Evolutionary conservation across 257 asterid species (phyloP).

Genomic region (Thymus quinquecostatus): DNA sequence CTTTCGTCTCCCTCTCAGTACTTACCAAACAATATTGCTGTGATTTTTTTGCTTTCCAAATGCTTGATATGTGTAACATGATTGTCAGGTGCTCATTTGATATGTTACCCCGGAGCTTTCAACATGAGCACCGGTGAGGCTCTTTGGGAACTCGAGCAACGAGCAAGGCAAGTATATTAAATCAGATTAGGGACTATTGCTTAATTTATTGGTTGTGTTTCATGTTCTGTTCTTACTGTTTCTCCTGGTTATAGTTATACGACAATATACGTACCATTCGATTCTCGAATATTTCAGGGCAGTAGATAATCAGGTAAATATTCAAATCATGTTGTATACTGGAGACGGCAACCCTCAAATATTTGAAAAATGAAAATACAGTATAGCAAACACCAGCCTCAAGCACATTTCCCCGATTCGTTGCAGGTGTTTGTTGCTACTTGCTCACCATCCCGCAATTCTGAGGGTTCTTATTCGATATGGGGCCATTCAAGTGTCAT

Average conservation of each 20-base stretch:
- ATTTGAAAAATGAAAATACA: no score
- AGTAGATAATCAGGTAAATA: background rate
- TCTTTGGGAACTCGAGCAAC: slow-evolving; percentile 51
- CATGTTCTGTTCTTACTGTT: background rate
- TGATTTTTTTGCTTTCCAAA: background rate
- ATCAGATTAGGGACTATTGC: no score
- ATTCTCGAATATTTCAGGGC: slow-evolving; percentile 9
- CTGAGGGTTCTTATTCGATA: slow-evolving; percentile 43
- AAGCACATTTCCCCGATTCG: no score
- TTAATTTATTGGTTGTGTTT: no score
- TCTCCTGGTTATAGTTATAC: background rate
- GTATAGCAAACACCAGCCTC: no score
- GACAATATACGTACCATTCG: background rate
- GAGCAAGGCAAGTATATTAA: slow-evolving; percentile 43
- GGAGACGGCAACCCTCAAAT: no score
- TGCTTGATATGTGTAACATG: background rate
- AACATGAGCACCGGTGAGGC: slow-evolving; percentile 42
- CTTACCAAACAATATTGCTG: background rate
- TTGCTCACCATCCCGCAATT: slow-evolving; percentile 54
- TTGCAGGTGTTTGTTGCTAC: slow-evolving; percentile 46
- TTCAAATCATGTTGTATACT: background rate
- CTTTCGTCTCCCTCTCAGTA: background rate
- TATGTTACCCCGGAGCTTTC: slow-evolving; percentile 54
- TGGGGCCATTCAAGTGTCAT: slow-evolving; percentile 53
- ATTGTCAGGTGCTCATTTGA: slow-evolving; percentile 43